Conservation (phyloP, 176 grass and related monocot species). For the Aegilops bicornis region DNA sequence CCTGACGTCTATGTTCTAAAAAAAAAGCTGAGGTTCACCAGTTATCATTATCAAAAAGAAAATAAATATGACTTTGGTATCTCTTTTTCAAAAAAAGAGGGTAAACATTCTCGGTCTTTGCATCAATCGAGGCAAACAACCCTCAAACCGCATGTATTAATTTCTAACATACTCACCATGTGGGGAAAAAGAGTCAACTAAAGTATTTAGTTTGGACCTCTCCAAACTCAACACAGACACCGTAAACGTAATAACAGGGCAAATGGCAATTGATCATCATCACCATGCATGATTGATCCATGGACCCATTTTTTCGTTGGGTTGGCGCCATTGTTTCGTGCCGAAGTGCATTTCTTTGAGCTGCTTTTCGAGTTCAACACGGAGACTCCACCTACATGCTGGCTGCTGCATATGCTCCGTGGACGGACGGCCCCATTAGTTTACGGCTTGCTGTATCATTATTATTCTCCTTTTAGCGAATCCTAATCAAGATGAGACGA, state of each 20-base stretch:
- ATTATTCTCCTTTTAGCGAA: constrained; percentile 17
- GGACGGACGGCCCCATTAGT: constrained; percentile 5
- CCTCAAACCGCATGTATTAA: too few species aligned
- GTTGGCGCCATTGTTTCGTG: constrained; percentile 15
- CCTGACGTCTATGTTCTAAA: too few species aligned
- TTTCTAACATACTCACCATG: too few species aligned
- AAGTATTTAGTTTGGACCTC: too few species aligned
- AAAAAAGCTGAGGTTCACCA: too few species aligned
- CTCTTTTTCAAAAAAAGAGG: too few species aligned
- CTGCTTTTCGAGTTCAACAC: not conserved
- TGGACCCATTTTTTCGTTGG: not conserved
- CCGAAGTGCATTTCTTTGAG: not conserved
- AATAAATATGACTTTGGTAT: too few species aligned
- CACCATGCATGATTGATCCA: not conserved
- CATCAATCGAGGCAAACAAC: too few species aligned
- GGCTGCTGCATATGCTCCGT: not conserved
- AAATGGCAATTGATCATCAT: not conserved
- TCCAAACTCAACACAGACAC: not conserved
- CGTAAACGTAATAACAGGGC: not conserved
- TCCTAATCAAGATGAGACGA: constrained; percentile 12
- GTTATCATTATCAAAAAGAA: too few species aligned
- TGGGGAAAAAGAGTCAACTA: too few species aligned
- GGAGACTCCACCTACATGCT: not conserved
- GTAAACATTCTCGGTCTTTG: too few species aligned
- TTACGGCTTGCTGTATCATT: not conserved